Base-by-base conservation (phyloP, 495 filamentous ascomycete species). In the Letharia columbiana region DNA sequence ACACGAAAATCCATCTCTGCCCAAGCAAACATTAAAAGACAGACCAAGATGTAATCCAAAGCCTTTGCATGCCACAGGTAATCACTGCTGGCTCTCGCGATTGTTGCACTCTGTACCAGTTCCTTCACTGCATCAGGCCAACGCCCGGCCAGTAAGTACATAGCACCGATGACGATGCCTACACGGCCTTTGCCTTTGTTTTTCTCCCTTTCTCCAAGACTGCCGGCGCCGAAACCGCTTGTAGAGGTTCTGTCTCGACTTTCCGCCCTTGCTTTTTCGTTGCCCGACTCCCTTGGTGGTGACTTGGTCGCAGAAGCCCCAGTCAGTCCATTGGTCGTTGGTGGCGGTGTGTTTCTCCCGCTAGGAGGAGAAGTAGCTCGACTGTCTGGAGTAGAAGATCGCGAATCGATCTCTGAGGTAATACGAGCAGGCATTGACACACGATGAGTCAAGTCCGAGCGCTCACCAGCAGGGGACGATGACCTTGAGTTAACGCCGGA, bases 31-130 rank as follows among this genome's bases (percentile, higher is more conserved):
- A 98, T 85, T 40, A 98, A 70, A 66, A 97, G 81, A 73, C 86
- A 88, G 58, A 96, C 83, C 18, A 92, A 77, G 68, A 94, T 89
- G 13, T 90, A 87, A 71, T 98, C 94, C 41, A 98, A 81, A 5
- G 90, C 92, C 77, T 98, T 99, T 17, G 89, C 94, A 80, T 98
- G 91, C 94, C 94, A 99, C 11, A 96, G 74, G 78, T 96, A 90
- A 75, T 98, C 94, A 73, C 89, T 92, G 69, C 87, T 85, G 44
- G 84, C 86, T 73, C 89, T 89, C 20, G 91, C 89, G 67, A 87
- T 83, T 15, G 84, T 83, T 11, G 88, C 91, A 59, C 87, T 88
- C 62, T 97, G 92, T 35, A 86, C 78, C 41, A 97, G 82, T 73
- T 96, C 91, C 73, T 86, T 91, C 40, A 98, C 71, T 23, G 95